Evolutionary conservation across 1,139 yeast species (phyloP).

Genomic region (Meyerozyma carpophila): DNA sequence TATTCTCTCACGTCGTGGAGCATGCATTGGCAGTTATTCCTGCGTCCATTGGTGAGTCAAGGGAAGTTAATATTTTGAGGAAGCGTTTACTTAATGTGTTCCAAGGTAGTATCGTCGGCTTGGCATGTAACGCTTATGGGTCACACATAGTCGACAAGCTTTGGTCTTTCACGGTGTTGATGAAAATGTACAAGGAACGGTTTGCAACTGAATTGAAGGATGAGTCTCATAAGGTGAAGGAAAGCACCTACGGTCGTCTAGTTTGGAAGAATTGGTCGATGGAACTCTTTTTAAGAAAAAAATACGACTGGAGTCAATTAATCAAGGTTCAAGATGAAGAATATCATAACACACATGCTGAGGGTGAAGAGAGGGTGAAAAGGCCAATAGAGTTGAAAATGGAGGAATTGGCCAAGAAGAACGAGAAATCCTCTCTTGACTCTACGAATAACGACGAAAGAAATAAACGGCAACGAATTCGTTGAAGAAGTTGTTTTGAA

Average conservation of each 20-base stretch:
- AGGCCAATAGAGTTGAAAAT: slow-evolving; percentile 42
- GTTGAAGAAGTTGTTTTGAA: not conserved
- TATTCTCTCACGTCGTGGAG: slow-evolving; percentile 82
- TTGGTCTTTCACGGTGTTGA: slow-evolving; percentile 72
- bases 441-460: not conserved
- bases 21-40: slow-evolving; percentile 41
- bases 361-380: slow-evolving; percentile 18
- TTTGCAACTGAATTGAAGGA: slow-evolving; percentile 64
- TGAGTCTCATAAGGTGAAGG: slow-evolving; percentile 69
- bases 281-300: slow-evolving; percentile 70
- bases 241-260: slow-evolving; percentile 77
- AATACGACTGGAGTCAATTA: slow-evolving; percentile 75
- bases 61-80: slow-evolving; percentile 46
- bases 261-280: slow-evolving; percentile 96
- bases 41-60: slow-evolving; percentile 34
- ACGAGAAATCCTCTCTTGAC: slow-evolving; percentile 16
- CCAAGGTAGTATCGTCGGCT: slow-evolving; percentile 44
- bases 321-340: slow-evolving; percentile 69
- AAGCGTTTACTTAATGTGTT: slow-evolving; percentile 70
- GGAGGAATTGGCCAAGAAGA: slow-evolving; percentile 29
- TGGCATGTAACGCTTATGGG: slow-evolving; percentile 85
- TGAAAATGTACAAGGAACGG: slow-evolving; percentile 83
- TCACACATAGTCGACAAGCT: slow-evolving; percentile 85
- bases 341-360: slow-evolving; percentile 21
- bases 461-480: not conserved